Percentiles rank a stretch among this genome's conserved stretches.
phyloP scores from a whole-genome alignment of 169 alveolate species.

The Perkinsus marinus region DNA sequence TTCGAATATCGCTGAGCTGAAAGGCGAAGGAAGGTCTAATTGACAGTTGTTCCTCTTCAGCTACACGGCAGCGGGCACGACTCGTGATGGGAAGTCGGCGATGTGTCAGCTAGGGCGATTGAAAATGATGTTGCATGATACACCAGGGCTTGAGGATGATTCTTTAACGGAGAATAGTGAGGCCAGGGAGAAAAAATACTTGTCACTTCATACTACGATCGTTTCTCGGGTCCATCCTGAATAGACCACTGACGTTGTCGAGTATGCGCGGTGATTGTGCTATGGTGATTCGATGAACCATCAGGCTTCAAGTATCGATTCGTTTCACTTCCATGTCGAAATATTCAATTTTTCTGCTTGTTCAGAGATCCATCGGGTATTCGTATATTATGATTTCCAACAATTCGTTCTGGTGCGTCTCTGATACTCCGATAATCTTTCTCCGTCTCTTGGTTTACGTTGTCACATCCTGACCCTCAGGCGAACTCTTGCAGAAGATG shows the following conservation, averaged over 20 bases:
- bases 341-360: too few species aligned
- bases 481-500: neutral
- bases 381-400: too few species aligned
- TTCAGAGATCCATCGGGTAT: too few species aligned
- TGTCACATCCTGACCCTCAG: neutral
- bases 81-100: neutral
- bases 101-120: neutral
- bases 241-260: too few species aligned
- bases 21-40: neutral
- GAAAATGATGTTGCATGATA: neutral
- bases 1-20: too few species aligned
- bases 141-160: neutral
- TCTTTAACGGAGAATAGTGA: neutral
- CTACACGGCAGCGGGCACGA: neutral
- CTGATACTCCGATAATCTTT: too few species aligned
- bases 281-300: too few species aligned
- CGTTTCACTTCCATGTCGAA: too few species aligned
- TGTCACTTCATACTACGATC: neutral
- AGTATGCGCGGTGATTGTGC: too few species aligned
- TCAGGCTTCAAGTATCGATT: too few species aligned
- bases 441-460: too few species aligned
- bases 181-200: neutral
- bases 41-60: neutral
- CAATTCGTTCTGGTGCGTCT: too few species aligned
- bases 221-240: neutral